Percentiles rank a stretch among this genome's conserved stretches.
Conservation (phyloP, 2,329 filamentous ascomycete genomes). For the Cephalotrichum gorgonifer region DNA sequence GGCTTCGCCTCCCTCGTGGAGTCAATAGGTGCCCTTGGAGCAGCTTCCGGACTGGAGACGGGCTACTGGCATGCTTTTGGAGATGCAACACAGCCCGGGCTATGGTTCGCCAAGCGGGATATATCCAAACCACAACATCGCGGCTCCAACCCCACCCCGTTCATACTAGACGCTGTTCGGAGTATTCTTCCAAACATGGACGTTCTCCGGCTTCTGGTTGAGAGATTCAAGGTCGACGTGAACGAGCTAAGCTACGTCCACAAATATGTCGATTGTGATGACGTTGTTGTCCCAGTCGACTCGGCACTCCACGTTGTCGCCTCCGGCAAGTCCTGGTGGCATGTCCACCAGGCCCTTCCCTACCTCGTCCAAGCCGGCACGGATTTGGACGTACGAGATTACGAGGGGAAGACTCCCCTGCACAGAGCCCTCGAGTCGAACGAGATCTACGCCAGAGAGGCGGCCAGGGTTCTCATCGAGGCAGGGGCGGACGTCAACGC, state of each 20-base stretch:
- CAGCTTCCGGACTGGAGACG: constrained; percentile 4
- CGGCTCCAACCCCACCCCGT: constrained; percentile 5
- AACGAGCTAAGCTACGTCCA: constrained; percentile 10
- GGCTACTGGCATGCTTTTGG: constrained; percentile 13
- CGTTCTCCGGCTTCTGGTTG: constrained; percentile 21
- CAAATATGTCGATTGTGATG: background rate
- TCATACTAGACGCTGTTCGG: constrained; percentile 17
- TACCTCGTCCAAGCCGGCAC: constrained; percentile 6
- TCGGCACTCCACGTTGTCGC: background rate
- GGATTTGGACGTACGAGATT: constrained; percentile 3
- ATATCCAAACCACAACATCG: background rate
- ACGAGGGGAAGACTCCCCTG: constrained; percentile 6
- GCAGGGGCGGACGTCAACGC: constrained; percentile 8
- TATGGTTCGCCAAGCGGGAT: constrained; percentile 9
- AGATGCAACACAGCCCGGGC: constrained; percentile 9
- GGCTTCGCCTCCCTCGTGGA: constrained; percentile 12
- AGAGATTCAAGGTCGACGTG: constrained; percentile 20
- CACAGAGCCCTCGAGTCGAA: constrained; percentile 4
- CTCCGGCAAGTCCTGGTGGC: constrained; percentile 8
- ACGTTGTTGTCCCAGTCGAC: background rate
- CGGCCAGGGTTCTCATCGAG: constrained; percentile 7
- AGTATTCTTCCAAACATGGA: constrained; percentile 22
- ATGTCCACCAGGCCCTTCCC: constrained; percentile 7
- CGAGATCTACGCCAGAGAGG: constrained; percentile 6
- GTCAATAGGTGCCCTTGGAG: constrained; percentile 8